These are phyloP conservation scores for Fusarium sp. DNA, from an alignment of 2,329 filamentous ascomycete genomes.

Conservation along the genomic window DNA sequence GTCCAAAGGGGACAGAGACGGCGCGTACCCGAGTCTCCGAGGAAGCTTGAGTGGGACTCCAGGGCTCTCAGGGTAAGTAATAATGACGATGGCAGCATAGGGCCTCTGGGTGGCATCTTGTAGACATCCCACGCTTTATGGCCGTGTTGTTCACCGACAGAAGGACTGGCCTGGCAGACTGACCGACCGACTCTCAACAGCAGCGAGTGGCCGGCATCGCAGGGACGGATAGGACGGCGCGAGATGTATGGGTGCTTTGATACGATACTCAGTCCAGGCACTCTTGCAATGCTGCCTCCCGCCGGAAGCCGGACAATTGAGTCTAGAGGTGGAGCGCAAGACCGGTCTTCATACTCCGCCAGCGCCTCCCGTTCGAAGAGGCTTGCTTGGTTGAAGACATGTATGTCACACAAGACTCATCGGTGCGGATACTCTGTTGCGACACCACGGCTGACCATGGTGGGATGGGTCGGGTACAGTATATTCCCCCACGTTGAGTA, in stretches of 20 bases:
- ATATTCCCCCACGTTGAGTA: constrained; percentile 3
- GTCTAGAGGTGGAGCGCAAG: not conserved
- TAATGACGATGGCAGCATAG: constrained; percentile 3
- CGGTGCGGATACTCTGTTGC: constrained; percentile 7
- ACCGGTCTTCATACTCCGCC: constrained; percentile 1
- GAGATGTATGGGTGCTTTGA: not conserved
- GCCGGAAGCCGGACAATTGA: constrained; percentile 17
- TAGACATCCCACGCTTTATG: not conserved
- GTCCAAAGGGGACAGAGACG: constrained; percentile 14
- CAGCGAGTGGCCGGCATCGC: not conserved
- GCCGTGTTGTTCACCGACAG: constrained; percentile 1
- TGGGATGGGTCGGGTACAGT: constrained; percentile 2
- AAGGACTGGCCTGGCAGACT: not conserved
- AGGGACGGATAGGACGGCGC: not conserved
- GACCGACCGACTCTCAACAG: not conserved
- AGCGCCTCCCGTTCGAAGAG: not conserved
- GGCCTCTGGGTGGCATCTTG: not conserved
- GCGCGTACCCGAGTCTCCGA: constrained; percentile 22
- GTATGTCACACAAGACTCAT: not conserved
- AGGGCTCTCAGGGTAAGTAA: not conserved
- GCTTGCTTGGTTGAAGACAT: not conserved
- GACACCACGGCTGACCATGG: constrained; percentile 13
- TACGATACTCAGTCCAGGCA: not conserved
- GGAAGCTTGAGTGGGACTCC: not conserved
- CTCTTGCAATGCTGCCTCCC: constrained; percentile 14